phyloP scores from a whole-genome alignment of 2,329 filamentous ascomycete genomes.

The Verruconis gallopava region DNA sequence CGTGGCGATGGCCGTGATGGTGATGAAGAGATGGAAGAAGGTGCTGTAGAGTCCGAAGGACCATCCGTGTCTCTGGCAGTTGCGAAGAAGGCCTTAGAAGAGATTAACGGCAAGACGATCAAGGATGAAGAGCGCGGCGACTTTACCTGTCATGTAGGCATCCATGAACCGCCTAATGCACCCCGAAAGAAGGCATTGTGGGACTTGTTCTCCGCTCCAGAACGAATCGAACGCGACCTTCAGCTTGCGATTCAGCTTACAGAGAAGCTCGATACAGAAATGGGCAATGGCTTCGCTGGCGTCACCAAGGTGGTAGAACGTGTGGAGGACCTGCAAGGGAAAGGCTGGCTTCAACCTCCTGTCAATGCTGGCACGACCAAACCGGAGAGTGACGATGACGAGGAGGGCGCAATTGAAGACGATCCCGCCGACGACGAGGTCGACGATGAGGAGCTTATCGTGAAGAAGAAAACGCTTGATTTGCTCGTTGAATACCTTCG shows the following conservation, averaged over 20 bases:
- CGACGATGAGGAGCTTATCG: constrained; percentile 78
- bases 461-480: constrained; percentile 95
- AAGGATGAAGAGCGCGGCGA: constrained; percentile 88
- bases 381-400: constrained; percentile 55
- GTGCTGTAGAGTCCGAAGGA: constrained; percentile 21
- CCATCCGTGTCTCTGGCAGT: constrained; percentile 32
- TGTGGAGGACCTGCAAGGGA: constrained; percentile 65
- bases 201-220: constrained; percentile 90
- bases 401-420: constrained; percentile 45
- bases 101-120: constrained; percentile 96
- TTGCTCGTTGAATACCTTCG: constrained; percentile 92
- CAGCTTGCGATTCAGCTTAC: constrained; percentile 71
- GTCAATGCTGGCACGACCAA: constrained; percentile 37
- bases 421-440: constrained; percentile 60
- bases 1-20: constrained; percentile 62
- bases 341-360: constrained; percentile 62
- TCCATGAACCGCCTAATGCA: constrained; percentile 77
- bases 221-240: constrained; percentile 84
- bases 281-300: constrained; percentile 65
- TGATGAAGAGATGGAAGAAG: constrained; percentile 44
- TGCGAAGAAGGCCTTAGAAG: constrained; percentile 77
- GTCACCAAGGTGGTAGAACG: constrained; percentile 71
- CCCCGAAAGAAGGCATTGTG: constrained; percentile 90
- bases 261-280: constrained; percentile 71
- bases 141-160: constrained; percentile 93